A percentile compares a stretch with the other conserved stretches of the same genome.
phyloP scores from a whole-genome alignment of 345 rosid genomes.

The Orychophragmus violaceus region DNA sequence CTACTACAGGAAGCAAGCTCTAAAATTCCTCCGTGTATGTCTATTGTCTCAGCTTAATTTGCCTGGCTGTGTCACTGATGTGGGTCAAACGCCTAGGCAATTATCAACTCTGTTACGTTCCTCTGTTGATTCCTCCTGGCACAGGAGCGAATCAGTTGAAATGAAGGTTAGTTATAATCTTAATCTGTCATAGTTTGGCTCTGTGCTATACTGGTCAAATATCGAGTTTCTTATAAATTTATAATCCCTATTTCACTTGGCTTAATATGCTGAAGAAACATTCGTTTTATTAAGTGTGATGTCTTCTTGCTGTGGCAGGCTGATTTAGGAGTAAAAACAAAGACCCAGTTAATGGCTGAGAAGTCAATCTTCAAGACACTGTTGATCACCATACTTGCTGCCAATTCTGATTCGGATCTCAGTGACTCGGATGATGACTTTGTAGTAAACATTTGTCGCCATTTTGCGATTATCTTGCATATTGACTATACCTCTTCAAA shows the following conservation, averaged over 20 bases:
- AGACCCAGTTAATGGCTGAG: conserved; percentile 98
- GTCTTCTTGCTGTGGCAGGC: conserved; percentile 47
- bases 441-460: conserved; percentile 70
- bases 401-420: conserved; percentile 76
- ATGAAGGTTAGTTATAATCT: conserved; percentile 54
- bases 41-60: conserved; percentile 86
- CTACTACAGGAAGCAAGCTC: conserved; percentile 81
- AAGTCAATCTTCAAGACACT: conserved; percentile 94
- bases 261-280: conserved; percentile 7
- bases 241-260: not conserved
- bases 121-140: conserved; percentile 56
- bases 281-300: not conserved
- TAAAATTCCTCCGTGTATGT: conserved; percentile 86
- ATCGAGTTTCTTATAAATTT: not conserved
- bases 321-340: conserved; percentile 96
- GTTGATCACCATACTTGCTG: conserved; percentile 76
- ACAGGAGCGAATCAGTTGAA: conserved; percentile 70
- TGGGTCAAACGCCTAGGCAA: conserved; percentile 54
- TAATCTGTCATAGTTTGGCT: conserved; percentile 8
- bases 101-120: conserved; percentile 65
- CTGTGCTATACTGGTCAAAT: conserved; percentile 8
- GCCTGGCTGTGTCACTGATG: conserved; percentile 81
- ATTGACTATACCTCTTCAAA: conserved; percentile 51
- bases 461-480: conserved; percentile 90
- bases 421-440: conserved; percentile 70